Conservation (phyloP, 225 moss, liverwort and hornwort genomes). For the Polytrichum formosum region DNA sequence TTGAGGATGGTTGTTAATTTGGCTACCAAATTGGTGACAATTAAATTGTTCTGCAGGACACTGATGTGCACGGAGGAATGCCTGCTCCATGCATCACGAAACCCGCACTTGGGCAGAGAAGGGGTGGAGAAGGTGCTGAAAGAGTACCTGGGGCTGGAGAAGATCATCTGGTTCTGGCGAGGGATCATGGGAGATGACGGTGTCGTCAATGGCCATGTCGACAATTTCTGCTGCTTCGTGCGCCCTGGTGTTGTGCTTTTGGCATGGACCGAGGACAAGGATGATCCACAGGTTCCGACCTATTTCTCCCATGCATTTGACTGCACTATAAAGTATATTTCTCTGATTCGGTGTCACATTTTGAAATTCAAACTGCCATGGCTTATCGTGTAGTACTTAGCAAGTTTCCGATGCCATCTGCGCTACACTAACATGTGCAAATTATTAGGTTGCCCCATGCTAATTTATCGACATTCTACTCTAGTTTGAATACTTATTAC, state of each 20-base stretch:
- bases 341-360: too few relatives aligned
- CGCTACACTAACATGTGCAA: too few relatives aligned
- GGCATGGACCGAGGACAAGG: constrained; percentile 48
- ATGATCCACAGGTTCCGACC: constrained; percentile 33
- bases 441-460: too few relatives aligned
- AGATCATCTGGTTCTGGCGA: constrained; percentile 64
- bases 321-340: too few relatives aligned
- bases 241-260: constrained; percentile 47
- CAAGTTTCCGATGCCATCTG: too few relatives aligned
- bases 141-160: constrained; percentile 44
- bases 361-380: too few relatives aligned
- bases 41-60: constrained; percentile 18
- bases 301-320: too few relatives aligned
- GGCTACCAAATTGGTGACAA: too few relatives aligned
- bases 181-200: constrained; percentile 64
- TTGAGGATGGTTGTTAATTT: background rate
- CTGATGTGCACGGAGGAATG: constrained; percentile 63
- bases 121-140: constrained; percentile 52
- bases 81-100: constrained; percentile 44
- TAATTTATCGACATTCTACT: too few relatives aligned
- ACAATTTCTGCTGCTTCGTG: constrained; percentile 63
- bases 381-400: too few relatives aligned
- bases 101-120: constrained; percentile 38
- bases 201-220: constrained; percentile 57
- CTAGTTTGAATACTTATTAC: too few relatives aligned